Base-by-base conservation (phyloP, 164 flowering plant species). In the Houttuynia cordata region DNA sequence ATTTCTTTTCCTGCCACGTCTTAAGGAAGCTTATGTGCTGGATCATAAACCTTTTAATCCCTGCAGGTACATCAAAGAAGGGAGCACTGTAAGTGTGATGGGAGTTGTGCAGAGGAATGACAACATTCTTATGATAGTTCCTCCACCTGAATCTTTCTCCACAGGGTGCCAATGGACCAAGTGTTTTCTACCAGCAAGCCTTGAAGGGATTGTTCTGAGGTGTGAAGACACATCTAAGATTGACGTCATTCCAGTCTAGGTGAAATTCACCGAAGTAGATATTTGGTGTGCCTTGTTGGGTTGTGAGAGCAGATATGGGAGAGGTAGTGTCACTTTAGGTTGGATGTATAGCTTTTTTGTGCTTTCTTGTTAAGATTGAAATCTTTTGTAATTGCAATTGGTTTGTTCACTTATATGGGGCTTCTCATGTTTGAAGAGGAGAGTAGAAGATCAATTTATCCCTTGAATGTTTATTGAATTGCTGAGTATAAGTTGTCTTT, bases 41-140 rank as follows among this genome's bases (percentile, higher is more conserved):
- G 37, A 30, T 30, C 6, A 6, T 6, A 42, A 15, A 23, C 24
- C 13, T 63, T 63, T 23, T 59, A 57, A 34, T 14, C 57, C 34
- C 57, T 40, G 50, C 61, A 89, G 96, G 81, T 89, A 83, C 69
- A 81, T 89, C 66, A 89, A 87, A 72, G 95, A 90, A 73, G 97
- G 97, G 60, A 90, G 97, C 75, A 81, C 97, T 7, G 95, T 90
- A 0, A 87, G 95, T 66, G 92, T 90, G 54, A 87, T 90, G 92
- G 97, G 97, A 59, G 83, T 90, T 41, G 94, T 90, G 42, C 97
- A 90, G 61, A 72, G 97, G 64, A 85, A 87, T 51, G 90, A 87
- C 22, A 85, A 82, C 55, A 87, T 90, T 62, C 78, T 90, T 55
- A 87, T 90, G 97, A 87, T 90, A 15, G 90, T 87, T 52, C 95